Evolutionary conservation across 352 stramenopile species (phyloP).

Genomic region (Pythium brachiatum): DNA sequence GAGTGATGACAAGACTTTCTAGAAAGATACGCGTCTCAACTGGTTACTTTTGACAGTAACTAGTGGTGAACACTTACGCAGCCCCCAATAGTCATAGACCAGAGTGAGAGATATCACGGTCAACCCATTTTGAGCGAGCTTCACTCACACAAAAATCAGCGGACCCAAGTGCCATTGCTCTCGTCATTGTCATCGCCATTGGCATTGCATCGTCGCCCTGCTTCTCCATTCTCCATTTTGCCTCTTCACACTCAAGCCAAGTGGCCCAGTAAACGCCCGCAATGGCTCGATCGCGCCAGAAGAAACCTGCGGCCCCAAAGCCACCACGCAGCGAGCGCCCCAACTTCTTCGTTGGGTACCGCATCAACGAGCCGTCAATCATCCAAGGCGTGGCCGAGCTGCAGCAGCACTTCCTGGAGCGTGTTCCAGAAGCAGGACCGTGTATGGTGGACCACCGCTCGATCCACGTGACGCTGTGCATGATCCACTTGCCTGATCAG

Average conservation of each 20-base stretch:
- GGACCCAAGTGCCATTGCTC: too few species aligned
- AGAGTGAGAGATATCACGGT: neutral
- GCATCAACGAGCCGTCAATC: constrained; percentile 25
- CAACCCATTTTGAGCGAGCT: neutral
- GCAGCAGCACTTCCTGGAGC: constrained; percentile 28
- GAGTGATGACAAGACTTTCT: neutral
- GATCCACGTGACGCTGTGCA: constrained; percentile 49
- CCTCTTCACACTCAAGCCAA: neutral
- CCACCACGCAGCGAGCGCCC: constrained; percentile 10
- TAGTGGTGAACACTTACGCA: neutral
- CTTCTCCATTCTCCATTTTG: neutral
- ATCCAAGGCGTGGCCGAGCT: constrained; percentile 24
- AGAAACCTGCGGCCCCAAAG: constrained; percentile 5
- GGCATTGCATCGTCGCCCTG: neutral
- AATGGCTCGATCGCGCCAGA: constrained; percentile 2
- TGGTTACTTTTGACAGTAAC: constrained; percentile 15
- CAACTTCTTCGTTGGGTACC: constrained; percentile 54
- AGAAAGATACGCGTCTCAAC: constrained; percentile 13
- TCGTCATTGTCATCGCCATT: neutral
- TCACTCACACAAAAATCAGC: constrained; percentile 4
- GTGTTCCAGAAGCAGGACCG: constrained; percentile 25
- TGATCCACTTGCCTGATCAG: constrained; percentile 32
- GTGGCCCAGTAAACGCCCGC: neutral
- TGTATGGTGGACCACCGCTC: constrained; percentile 40
- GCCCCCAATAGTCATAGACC: neutral